These are phyloP conservation scores for Gastrolobium villosum DNA, from an alignment of 306 rosid genomes.

Conservation along the genomic window DNA sequence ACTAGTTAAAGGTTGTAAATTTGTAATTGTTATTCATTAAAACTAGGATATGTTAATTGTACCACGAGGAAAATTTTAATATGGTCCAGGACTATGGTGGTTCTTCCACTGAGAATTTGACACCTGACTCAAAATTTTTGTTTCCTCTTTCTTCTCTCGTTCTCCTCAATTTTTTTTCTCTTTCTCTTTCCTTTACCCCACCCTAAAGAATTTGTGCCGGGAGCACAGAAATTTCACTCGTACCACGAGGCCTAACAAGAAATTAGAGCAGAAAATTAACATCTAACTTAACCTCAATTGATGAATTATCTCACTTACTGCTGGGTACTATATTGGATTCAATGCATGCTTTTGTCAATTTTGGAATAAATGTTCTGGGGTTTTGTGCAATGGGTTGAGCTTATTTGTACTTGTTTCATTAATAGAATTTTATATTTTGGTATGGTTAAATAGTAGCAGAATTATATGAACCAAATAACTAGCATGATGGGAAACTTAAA, in stretches of 20 bases:
- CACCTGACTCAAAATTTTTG: no score
- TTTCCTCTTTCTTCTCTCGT: no score
- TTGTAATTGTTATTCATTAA: background rate
- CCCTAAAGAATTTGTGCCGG: no score
- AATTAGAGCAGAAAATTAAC: background rate
- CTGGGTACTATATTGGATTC: background rate
- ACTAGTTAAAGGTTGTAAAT: background rate
- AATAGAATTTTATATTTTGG: constrained; percentile 29
- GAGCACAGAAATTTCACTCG: no score
- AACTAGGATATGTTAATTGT: background rate
- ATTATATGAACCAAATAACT: constrained; percentile 6
- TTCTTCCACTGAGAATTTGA: no score
- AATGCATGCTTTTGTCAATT: background rate
- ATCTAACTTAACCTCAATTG: background rate
- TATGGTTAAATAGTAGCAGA: constrained; percentile 30
- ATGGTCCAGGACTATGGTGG: no score
- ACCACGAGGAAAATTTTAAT: no score
- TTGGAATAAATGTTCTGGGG: background rate
- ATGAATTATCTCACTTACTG: background rate
- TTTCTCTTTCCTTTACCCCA: no score
- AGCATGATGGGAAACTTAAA: constrained; percentile 40
- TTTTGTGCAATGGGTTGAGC: constrained; percentile 4
- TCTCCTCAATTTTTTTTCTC: no score
- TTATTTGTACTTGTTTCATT: constrained; percentile 16
- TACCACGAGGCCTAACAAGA: background rate